Conservation (phyloP, 148 eudicot genomes). For the Chenopodium formosanum region DNA sequence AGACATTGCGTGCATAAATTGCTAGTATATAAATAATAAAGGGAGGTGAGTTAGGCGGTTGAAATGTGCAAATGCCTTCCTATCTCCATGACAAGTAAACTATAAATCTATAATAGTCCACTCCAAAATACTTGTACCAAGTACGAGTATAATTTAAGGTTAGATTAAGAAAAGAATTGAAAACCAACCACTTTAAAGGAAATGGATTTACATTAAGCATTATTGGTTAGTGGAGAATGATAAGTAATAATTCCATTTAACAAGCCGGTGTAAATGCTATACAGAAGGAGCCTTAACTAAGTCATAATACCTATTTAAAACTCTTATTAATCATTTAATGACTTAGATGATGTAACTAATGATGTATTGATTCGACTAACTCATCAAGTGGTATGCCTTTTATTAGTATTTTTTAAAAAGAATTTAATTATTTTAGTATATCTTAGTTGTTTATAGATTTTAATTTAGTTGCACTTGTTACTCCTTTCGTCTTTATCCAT, state of each 20-base stretch:
- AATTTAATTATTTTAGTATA: too few species aligned
- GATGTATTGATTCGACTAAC: background rate
- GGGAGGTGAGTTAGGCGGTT: too few species aligned
- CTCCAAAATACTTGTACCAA: too few species aligned
- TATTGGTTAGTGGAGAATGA: conserved; percentile 5
- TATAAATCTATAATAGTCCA: too few species aligned
- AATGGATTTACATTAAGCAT: conserved; percentile 4
- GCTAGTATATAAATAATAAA: too few species aligned
- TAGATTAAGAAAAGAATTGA: background rate
- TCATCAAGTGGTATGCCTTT: background rate
- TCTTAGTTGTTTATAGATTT: too few species aligned
- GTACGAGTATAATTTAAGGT: background rate
- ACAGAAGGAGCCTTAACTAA: background rate
- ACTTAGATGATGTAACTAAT: background rate
- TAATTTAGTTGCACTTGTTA: too few species aligned
- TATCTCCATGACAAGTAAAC: too few species aligned
- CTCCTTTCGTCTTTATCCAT: too few species aligned
- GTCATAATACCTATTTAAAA: background rate
- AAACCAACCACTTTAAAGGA: background rate
- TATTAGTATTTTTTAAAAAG: background rate
- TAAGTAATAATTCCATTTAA: background rate
- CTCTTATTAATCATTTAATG: background rate
- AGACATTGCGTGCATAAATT: too few species aligned
- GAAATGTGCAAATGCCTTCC: too few species aligned
- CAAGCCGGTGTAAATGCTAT: background rate